Evolutionary conservation across 441 rosid species (phyloP).

Genomic region (Euphorbia schlechtendalii): DNA sequence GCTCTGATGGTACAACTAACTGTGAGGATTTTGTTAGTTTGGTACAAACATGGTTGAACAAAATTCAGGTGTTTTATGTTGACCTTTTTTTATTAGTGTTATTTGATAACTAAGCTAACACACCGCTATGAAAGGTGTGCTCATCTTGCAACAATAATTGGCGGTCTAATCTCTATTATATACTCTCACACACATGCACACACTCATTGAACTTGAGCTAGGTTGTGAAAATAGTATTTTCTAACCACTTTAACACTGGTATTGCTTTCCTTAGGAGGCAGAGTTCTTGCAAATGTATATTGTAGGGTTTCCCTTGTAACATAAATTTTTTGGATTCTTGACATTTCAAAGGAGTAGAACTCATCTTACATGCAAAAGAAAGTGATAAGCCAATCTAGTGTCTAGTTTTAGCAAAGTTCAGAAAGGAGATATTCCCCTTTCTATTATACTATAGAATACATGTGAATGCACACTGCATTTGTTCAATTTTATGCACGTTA

Average conservation of each 20-base stretch:
- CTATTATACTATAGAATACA: background rate
- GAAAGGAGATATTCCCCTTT: background rate
- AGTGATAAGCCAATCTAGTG: background rate
- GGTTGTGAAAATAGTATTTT: background rate
- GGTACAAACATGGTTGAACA: conserved; percentile 69
- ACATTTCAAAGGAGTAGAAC: background rate
- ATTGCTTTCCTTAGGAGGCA: background rate
- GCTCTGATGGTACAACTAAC: conserved; percentile 50
- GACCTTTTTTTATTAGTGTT: conserved; percentile 5
- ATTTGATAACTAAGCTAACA: background rate
- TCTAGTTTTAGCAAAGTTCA: background rate
- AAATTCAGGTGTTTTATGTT: conserved; percentile 52
- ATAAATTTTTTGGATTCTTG: conserved; percentile 1
- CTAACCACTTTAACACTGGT: background rate
- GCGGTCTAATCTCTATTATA: background rate
- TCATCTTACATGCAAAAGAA: background rate
- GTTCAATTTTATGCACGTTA: background rate
- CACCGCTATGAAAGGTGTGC: background rate
- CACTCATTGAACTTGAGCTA: background rate
- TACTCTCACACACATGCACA: background rate
- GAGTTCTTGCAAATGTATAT: conserved; percentile 1
- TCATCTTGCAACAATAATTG: background rate
- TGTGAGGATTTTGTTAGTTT: conserved; percentile 78
- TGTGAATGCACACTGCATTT: background rate
- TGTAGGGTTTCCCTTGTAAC: background rate